These are phyloP conservation scores for Neurospora sp. DNA, from an alignment of 2,329 filamentous ascomycete species.

Conservation along the genomic window DNA sequence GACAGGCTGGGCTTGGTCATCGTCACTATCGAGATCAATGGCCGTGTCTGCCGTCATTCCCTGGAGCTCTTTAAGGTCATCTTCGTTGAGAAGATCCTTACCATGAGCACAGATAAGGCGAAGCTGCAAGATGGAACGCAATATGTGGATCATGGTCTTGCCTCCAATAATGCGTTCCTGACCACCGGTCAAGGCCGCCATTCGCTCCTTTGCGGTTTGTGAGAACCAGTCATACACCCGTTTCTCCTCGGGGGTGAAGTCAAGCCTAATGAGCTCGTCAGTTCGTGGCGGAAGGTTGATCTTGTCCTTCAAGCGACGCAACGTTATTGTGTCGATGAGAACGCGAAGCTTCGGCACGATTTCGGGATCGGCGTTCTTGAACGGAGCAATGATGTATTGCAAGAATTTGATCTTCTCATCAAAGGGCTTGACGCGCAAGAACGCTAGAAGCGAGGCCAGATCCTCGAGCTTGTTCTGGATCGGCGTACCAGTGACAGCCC, in stretches of 20 bases:
- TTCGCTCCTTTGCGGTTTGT: slow-evolving; percentile 67
- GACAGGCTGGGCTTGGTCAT: slow-evolving; percentile 46
- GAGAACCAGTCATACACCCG: slow-evolving; percentile 78
- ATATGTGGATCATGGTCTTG: slow-evolving; percentile 84
- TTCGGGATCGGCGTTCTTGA: slow-evolving; percentile 76
- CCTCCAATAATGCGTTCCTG: slow-evolving; percentile 62
- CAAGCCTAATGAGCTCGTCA: slow-evolving; percentile 62
- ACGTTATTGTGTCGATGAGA: slow-evolving; percentile 86
- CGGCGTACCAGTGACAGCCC: slow-evolving; percentile 95
- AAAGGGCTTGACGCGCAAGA: slow-evolving; percentile 77
- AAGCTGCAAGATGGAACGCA: slow-evolving; percentile 83
- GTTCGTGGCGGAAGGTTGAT: slow-evolving; percentile 68
- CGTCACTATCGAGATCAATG: slow-evolving; percentile 79
- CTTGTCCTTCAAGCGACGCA: slow-evolving; percentile 84
- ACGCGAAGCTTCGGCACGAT: slow-evolving; percentile 79
- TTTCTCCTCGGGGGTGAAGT: slow-evolving; percentile 67
- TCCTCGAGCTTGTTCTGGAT: slow-evolving; percentile 92
- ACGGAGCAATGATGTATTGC: slow-evolving; percentile 71
- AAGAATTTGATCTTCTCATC: slow-evolving; percentile 67
- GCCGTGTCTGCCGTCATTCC: slow-evolving; percentile 76
- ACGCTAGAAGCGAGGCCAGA: slow-evolving; percentile 75
- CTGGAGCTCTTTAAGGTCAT: slow-evolving; percentile 70
- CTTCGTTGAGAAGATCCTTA: slow-evolving; percentile 76
- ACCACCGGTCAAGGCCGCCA: slow-evolving; percentile 60
- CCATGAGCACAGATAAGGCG: slow-evolving; percentile 89